These are phyloP conservation scores for Orbilia ellipsospora DNA, from an alignment of 2,329 filamentous ascomycete genomes.

Conservation along the genomic window DNA sequence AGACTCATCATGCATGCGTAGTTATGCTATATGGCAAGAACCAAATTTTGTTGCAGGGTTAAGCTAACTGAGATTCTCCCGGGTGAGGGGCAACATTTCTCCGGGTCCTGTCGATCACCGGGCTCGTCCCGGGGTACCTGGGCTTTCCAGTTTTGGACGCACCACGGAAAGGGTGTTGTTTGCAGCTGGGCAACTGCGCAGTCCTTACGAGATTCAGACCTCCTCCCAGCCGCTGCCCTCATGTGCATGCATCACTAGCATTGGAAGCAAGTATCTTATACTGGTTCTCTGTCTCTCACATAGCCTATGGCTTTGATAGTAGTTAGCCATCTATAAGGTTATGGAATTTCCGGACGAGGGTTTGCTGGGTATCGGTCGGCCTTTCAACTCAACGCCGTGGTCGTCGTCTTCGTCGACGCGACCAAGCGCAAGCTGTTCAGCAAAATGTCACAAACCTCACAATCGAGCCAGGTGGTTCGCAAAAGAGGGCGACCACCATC, in stretches of 20 bases:
- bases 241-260: not conserved
- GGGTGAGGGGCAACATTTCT: not conserved
- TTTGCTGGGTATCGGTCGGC: no score
- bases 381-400: no score
- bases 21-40: no score
- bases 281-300: no score
- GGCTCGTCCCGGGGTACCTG: not conserved
- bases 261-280: no score
- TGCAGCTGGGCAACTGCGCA: not conserved
- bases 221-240: no score
- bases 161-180: not conserved
- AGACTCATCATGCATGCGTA: not conserved
- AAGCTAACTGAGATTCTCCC: not conserved
- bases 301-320: no score
- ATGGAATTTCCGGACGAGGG: no score
- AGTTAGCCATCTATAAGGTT: no score
- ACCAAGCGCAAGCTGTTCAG: no score
- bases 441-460: not conserved
- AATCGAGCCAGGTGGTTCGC: not conserved
- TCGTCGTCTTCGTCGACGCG: no score
- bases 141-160: not conserved
- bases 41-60: conserved; percentile 3
- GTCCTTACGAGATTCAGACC: no score
- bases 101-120: not conserved
- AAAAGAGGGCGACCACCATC: conserved; percentile 5